Evolutionary conservation across 495 filamentous ascomycete species (phyloP), one percentile per base, ranked within the genome.

Genomic region (Clavariopsis aquatica): DNA sequence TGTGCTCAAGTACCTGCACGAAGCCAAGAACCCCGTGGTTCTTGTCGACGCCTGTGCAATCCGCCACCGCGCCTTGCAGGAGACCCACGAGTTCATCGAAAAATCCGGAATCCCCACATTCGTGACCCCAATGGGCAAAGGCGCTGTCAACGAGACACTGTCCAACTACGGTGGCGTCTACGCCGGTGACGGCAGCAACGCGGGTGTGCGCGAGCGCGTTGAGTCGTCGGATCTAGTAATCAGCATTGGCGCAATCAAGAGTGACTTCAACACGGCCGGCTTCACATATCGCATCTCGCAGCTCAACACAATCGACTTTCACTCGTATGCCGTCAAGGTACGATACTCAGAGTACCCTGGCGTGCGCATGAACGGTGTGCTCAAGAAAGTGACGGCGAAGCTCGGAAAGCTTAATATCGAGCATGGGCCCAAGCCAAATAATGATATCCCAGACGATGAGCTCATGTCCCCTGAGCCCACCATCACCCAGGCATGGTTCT

Each of bases 21-120:
- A 81, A 0, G 91, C 93, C 6, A 84, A 89, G 71, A 85, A 83
- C 52, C 90, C 93, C 10, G 76, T 96, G 26, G 88, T 98, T 17
- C 77, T 98, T 24, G 89, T 94, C 2, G 93, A 98, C 74, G 92
- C 90, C n/a, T 96, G 92, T 72, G 89, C 92, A 6, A 87, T 93
- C 71, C 87, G 92, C 22, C 91, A 96, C 71, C 80, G 75, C 57
- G 69, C 87, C 13, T 75, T 94, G 6, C 78, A 85, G 0, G 93
- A 96, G 72, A 85, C 91, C 12, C 86, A 88, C 55, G 84, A 87
- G 29, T 78, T 98, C n/a, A 78, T 96, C 36, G 81, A 88, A 47
- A 90, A 85, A 70, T 89, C 91, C 0, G 79, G 84, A 9, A 75
- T 96, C 10, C 93, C 92, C 8, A 88, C 88, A 0, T 96, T 94